A percentile compares a stretch with the other conserved stretches of the same genome.
phyloP scores from a whole-genome alignment of 2,329 filamentous ascomycete species.

The Colletotrichum cuscutae region DNA sequence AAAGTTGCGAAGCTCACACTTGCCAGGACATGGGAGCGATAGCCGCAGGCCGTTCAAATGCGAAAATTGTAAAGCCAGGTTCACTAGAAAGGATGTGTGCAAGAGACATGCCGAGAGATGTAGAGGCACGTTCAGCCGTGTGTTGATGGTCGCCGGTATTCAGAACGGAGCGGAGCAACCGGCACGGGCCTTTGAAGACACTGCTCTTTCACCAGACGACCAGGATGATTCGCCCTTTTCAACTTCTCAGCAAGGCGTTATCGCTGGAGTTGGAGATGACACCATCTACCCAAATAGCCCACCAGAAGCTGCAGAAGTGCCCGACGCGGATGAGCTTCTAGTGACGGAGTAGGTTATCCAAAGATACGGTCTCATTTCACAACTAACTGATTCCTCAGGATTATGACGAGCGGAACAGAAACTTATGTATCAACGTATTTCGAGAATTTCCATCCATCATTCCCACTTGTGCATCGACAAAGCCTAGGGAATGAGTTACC shows the following conservation, averaged over 20 bases:
- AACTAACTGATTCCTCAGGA: background rate
- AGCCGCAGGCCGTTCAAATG: constrained; percentile 37
- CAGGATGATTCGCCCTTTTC: background rate
- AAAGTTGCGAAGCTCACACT: constrained; percentile 1
- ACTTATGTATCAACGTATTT: constrained; percentile 37
- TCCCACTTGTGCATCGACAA: constrained; percentile 38
- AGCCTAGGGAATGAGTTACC: constrained; percentile 29
- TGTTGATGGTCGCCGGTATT: background rate
- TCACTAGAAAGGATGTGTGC: constrained; percentile 37
- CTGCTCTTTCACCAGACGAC: background rate
- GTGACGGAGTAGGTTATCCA: background rate
- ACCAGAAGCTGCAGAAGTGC: background rate
- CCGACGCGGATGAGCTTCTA: background rate
- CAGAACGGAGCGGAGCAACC: background rate
- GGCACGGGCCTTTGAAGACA: constrained; percentile 1
- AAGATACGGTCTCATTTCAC: background rate
- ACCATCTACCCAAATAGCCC: background rate
- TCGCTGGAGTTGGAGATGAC: background rate
- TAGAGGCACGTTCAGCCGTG: constrained; percentile 14
- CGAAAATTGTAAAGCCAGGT: constrained; percentile 34
- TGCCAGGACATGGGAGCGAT: constrained; percentile 36
- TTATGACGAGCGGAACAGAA: background rate
- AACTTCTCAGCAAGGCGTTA: background rate
- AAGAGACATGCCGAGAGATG: constrained; percentile 36
- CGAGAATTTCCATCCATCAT: constrained; percentile 39